Evolutionary conservation across 2,329 filamentous ascomycete species (phyloP).

Genomic region (Colletotrichum euphorbiae): DNA sequence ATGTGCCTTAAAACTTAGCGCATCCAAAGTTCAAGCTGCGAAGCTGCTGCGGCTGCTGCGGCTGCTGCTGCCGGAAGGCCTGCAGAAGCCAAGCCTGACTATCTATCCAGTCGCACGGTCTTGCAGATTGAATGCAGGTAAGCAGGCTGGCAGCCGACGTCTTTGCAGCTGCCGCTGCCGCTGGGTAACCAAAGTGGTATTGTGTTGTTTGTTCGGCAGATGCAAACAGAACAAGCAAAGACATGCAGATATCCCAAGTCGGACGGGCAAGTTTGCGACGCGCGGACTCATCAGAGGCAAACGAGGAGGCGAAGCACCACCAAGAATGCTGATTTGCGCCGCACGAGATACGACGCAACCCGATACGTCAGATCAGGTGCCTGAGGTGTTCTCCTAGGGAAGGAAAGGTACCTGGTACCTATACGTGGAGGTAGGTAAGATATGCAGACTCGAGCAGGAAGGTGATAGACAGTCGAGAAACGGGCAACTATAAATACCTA

Average conservation of each 20-base stretch:
- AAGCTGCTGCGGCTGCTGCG: background rate
- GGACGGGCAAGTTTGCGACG: background rate
- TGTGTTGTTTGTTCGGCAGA: slow-evolving; percentile 1
- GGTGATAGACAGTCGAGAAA: background rate
- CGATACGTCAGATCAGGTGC: slow-evolving; percentile 11
- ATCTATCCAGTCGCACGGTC: background rate
- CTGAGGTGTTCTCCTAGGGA: no score
- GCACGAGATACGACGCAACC: background rate
- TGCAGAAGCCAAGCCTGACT: background rate
- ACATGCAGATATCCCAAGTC: no score
- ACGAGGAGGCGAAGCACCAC: background rate
- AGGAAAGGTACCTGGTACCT: no score
- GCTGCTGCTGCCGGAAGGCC: background rate
- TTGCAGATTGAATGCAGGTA: background rate
- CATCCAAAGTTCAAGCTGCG: background rate
- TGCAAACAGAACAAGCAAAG: background rate
- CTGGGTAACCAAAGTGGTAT: background rate
- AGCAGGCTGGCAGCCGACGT: no score
- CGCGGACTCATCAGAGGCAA: slow-evolving; percentile 8
- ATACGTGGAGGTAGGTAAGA: no score
- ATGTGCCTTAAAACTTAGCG: slow-evolving; percentile 26
- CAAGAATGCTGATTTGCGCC: slow-evolving; percentile 17
- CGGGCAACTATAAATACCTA: background rate
- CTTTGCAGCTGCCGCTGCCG: background rate
- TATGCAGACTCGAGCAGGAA: background rate